Evolutionary conservation across 345 rosid species (phyloP).

Genomic region (Psidium friedrichsthalianum): DNA sequence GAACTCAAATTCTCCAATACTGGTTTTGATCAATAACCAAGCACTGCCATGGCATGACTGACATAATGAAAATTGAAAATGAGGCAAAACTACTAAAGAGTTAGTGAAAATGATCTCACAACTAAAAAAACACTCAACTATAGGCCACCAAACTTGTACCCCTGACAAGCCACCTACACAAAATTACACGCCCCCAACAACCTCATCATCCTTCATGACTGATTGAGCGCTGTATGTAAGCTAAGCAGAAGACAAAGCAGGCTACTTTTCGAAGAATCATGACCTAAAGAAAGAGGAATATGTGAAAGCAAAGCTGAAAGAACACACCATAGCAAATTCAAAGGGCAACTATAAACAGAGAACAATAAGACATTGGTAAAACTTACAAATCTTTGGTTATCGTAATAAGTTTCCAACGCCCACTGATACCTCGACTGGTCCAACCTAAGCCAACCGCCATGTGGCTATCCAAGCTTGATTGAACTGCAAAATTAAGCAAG

Average conservation of each 20-base stretch:
- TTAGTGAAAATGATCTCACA: neutral
- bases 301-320: neutral
- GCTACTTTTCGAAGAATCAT: neutral
- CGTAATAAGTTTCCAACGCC: slow-evolving; percentile 87
- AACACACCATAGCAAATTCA: slow-evolving; percentile 5
- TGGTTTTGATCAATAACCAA: neutral
- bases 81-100: neutral
- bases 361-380: neutral
- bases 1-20: neutral
- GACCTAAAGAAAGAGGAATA: neutral
- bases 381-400: slow-evolving; percentile 65
- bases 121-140: neutral
- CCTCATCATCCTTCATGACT: neutral
- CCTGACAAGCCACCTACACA: neutral
- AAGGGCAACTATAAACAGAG: neutral
- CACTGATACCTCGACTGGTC: slow-evolving; percentile 96
- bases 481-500: slow-evolving; percentile 35
- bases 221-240: neutral
- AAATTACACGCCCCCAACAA: neutral
- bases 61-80: neutral
- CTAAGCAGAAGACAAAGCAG: neutral
- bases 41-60: neutral
- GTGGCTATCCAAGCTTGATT: slow-evolving; percentile 87
- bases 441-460: slow-evolving; percentile 90
- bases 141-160: neutral